Evolutionary conservation across 345 rosid genomes (phyloP), one percentile per base, ranked within the genome.

Genomic region (Turritis glabra): DNA sequence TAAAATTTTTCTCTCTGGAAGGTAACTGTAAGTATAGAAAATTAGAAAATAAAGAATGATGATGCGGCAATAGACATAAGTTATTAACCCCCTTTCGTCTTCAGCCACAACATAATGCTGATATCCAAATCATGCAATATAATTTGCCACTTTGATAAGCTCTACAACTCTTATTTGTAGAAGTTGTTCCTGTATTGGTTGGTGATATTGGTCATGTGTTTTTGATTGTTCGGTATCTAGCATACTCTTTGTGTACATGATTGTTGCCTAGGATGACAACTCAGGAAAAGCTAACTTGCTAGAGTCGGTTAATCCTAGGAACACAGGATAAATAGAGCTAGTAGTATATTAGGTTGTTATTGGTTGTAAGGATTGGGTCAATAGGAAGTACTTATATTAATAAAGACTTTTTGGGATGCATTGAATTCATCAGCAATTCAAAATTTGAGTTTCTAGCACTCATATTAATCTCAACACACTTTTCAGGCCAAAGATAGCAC

Each of bases 1-100:
- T 75, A 95, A 90, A 73, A 89, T 92, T 82, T 87, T 95, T 76
- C 99, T 85, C 72, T 88, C 98, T 44, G 81, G 62, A 77, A 84
- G 74, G 86, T 95, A 95, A 82, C 99, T 95, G 82, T 66, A 73
- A 56, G 63, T 60, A 78, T 78, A 60, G n/a, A 63, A 1, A n/a
- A n/a, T n/a, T n/a, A n/a, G n/a, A n/a, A 6, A 26, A 77, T 53
- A 80, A 38, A 30, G 27, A 63, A 59, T 40, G 19, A 15, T 40
- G 19, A 75, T 37, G 47, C 37, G 18, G 21, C 64, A 63, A 48
- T 27, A 80, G 29, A 25, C 61, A 70, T 66, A 54, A 66, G 44
- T 56, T 26, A 64, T 71, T 59, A 62, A 40, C 17, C 19, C 30
- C 57, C 40, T 30, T 27, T 25, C 3, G 19, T 12, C 26, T 22